These are phyloP conservation scores for Agastache rugosa DNA, from an alignment of 257 asterid genomes.

Conservation along the genomic window DNA sequence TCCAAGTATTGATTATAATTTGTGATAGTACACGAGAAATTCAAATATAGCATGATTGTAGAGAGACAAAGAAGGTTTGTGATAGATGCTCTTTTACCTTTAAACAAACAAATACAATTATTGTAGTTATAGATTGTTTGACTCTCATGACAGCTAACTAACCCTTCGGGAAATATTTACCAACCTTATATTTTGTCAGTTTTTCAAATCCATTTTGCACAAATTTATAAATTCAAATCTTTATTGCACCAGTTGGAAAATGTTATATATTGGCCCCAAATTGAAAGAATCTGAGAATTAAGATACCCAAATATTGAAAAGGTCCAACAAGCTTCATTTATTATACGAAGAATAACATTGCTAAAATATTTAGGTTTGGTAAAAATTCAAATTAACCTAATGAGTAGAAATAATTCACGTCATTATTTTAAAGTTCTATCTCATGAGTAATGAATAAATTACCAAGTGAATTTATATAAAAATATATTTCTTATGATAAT, in stretches of 20 bases:
- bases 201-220: neutral
- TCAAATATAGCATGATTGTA: conserved; percentile 35
- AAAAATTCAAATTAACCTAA: no score
- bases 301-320: no score
- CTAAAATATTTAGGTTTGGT: no score
- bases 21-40: conserved; percentile 1
- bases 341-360: no score
- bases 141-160: conserved; percentile 29
- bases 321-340: no score
- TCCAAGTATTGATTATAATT: neutral
- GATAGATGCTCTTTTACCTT: conserved; percentile 26
- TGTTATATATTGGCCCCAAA: neutral
- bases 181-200: neutral
- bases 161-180: conserved; percentile 5
- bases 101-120: conserved; percentile 19
- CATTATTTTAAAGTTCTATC: no score
- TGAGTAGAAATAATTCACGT: no score
- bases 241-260: neutral
- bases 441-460: no score
- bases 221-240: neutral
- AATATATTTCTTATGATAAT: no score
- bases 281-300: neutral
- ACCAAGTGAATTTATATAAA: no score
- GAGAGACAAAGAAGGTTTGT: conserved; percentile 16
- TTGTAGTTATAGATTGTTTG: conserved; percentile 24